Evolutionary conservation across 2,329 filamentous ascomycete species (phyloP).

Genomic region (Alternaria sp.): DNA sequence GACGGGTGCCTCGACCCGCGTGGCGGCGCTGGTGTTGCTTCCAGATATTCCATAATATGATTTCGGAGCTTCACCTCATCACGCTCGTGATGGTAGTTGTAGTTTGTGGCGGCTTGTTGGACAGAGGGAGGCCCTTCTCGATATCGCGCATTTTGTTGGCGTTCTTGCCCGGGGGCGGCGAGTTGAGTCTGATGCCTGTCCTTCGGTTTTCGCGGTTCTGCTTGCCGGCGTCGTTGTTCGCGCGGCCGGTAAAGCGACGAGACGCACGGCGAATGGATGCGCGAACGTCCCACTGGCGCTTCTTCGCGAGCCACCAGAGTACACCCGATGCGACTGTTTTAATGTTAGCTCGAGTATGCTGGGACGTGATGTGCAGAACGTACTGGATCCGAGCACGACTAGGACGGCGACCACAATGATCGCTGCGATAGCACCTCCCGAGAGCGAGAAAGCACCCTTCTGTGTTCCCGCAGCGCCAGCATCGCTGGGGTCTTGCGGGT

Average conservation of each 20-base stretch:
- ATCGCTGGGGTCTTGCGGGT: constrained; percentile 42
- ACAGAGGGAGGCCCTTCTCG: constrained; percentile 41
- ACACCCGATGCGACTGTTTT: constrained; percentile 65
- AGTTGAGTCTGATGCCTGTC: constrained; percentile 45
- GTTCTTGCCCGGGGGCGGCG: constrained; percentile 38
- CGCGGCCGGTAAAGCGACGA: constrained; percentile 53
- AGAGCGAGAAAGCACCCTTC: constrained; percentile 67
- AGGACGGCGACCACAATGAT: constrained; percentile 76
- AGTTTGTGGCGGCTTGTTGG: constrained; percentile 31
- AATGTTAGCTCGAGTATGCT: constrained; percentile 14
- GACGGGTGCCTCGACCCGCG: not conserved
- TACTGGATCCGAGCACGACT: constrained; percentile 69
- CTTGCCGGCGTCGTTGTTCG: constrained; percentile 28
- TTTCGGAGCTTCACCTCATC: constrained; percentile 11
- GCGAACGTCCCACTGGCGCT: constrained; percentile 80
- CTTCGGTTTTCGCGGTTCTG: constrained; percentile 43
- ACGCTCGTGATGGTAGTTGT: constrained; percentile 46
- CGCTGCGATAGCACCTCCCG: constrained; percentile 72
- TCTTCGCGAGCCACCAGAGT: constrained; percentile 82
- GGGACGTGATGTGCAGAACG: constrained; percentile 34
- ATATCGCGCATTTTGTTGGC: constrained; percentile 33
- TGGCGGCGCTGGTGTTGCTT: not conserved
- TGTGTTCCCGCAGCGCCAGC: constrained; percentile 71
- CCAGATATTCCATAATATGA: not conserved
- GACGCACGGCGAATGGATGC: constrained; percentile 72